These are phyloP conservation scores for Sclerotinia borealis DNA, from an alignment of 2,329 filamentous ascomycete genomes.

Conservation along the genomic window DNA sequence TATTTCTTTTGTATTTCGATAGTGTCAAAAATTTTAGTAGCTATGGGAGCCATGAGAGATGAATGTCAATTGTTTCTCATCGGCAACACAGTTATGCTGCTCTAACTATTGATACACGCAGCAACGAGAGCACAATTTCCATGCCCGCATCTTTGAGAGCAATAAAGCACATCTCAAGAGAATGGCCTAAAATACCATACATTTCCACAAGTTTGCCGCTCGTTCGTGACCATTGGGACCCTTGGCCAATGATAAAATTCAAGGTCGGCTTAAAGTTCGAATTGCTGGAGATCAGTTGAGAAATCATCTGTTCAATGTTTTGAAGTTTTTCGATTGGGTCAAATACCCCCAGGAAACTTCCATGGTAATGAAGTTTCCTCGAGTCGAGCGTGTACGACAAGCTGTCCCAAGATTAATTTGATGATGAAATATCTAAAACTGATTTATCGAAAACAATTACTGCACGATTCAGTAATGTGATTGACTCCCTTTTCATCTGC, in stretches of 20 bases:
- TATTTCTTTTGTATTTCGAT: background rate
- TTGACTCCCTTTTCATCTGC: background rate
- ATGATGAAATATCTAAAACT: too few species aligned
- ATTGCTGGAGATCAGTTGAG: background rate
- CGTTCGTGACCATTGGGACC: slow-evolving; percentile 18
- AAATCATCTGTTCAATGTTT: background rate
- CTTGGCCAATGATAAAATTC: slow-evolving; percentile 17
- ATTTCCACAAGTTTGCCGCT: slow-evolving; percentile 5
- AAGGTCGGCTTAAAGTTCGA: background rate
- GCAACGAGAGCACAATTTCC: background rate
- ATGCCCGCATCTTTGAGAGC: slow-evolving; percentile 27
- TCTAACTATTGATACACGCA: background rate
- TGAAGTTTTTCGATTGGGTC: background rate
- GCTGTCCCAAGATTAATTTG: slow-evolving; percentile 7
- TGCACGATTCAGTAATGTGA: background rate
- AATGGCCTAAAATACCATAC: slow-evolving; percentile 34
- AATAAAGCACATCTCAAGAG: slow-evolving; percentile 32
- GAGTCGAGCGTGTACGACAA: slow-evolving; percentile 13
- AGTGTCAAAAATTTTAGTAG: background rate
- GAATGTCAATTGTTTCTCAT: slow-evolving; percentile 10
- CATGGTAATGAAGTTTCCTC: slow-evolving; percentile 3
- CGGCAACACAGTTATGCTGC: background rate
- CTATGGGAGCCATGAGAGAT: background rate
- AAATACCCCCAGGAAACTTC: background rate
- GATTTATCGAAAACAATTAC: background rate